Conservation (phyloP, 2,329 filamentous ascomycete genomes). For the Trichoderma harzianum region DNA sequence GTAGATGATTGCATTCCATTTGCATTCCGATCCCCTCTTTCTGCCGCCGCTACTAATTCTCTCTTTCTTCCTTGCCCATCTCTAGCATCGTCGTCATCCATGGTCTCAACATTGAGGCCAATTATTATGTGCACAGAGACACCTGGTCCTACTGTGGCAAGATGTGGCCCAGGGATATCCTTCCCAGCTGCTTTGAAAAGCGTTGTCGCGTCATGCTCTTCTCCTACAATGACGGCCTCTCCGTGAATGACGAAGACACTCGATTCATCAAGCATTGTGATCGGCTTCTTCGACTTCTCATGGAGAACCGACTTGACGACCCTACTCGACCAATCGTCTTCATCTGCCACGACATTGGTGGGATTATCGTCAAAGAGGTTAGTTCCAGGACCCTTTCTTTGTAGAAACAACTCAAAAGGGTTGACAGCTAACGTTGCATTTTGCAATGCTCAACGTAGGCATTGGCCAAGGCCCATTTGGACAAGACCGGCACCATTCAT, state of each 20-base stretch:
- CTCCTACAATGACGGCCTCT: slow-evolving; percentile 7
- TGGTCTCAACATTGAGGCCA: slow-evolving; percentile 16
- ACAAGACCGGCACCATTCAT: not conserved
- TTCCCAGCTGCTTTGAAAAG: not conserved
- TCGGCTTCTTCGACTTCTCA: slow-evolving; percentile 11
- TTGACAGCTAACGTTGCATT: not conserved
- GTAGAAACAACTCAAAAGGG: not conserved
- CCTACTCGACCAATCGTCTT: slow-evolving; percentile 7
- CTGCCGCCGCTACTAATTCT: not conserved
- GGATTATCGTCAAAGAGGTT: slow-evolving; percentile 17
- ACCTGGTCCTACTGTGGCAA: slow-evolving; percentile 4
- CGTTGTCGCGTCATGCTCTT: slow-evolving; percentile 16
- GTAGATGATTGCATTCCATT: not conserved
- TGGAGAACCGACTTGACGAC: not conserved
- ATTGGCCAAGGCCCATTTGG: not conserved
- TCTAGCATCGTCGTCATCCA: slow-evolving; percentile 11
- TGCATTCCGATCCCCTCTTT: no score
- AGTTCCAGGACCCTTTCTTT: not conserved
- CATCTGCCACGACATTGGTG: slow-evolving; percentile 15
- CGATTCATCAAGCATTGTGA: not conserved
- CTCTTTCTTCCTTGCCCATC: not conserved
- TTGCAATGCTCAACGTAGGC: not conserved
- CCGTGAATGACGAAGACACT: slow-evolving; percentile 3
- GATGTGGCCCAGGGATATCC: slow-evolving; percentile 12
- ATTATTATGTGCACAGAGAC: not conserved